phyloP scores from a whole-genome alignment of 805 yeast genomes.

The Candida silvicultrix region DNA sequence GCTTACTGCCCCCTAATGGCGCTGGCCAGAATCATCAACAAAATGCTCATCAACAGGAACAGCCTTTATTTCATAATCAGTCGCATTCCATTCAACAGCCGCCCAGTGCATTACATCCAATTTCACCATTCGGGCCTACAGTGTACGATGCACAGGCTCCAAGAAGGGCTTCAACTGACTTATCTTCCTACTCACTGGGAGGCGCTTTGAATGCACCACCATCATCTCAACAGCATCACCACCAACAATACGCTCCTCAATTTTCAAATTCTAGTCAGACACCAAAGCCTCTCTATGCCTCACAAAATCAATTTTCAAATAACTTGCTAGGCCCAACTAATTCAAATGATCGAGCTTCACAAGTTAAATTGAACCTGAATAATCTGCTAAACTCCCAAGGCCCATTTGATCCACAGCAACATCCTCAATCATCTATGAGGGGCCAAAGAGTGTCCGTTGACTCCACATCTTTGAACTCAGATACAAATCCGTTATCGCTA shows the following conservation, averaged over 20 bases:
- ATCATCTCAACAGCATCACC: not conserved
- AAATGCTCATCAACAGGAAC: not conserved
- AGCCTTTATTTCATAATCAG: not conserved
- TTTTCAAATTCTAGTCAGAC: too few relatives aligned
- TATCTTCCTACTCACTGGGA: not conserved
- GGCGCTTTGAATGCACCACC: not conserved
- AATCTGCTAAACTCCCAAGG: not conserved
- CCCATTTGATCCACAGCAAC: not conserved
- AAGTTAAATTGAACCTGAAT: not conserved
- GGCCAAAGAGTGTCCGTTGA: too few relatives aligned
- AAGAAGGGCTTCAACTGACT: not conserved
- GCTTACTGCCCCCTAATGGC: not conserved
- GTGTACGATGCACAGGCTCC: not conserved
- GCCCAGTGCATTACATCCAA: not conserved
- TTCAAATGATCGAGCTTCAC: not conserved
- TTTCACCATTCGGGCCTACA: not conserved
- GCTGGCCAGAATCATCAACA: not conserved
- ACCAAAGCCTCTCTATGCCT: not conserved
- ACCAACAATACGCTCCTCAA: not conserved
- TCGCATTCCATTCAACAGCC: not conserved
- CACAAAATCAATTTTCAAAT: not conserved
- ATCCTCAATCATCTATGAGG: not conserved
- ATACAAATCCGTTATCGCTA: too few relatives aligned
- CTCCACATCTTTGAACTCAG: too few relatives aligned
- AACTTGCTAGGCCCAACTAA: not conserved